phyloP scores from a whole-genome alignment of 2,329 filamentous ascomycete genomes.

The Ambrosiella beaveri region DNA sequence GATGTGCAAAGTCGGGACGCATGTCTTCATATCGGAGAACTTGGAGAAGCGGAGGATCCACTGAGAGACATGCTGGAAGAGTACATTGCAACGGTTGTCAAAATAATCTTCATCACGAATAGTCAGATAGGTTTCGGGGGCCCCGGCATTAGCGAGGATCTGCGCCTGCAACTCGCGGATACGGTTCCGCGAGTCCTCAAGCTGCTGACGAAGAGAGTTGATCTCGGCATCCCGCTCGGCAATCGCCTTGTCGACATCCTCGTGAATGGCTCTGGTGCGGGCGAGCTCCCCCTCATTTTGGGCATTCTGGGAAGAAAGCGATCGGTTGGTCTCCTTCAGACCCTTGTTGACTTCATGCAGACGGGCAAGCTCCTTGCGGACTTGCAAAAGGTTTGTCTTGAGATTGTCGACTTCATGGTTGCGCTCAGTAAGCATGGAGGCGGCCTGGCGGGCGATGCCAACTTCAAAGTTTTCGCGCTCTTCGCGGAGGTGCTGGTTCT shows the following conservation, averaged over 20 bases:
- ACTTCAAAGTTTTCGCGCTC: constrained; percentile 54
- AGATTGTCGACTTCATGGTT: constrained; percentile 76
- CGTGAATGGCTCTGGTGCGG: constrained; percentile 45
- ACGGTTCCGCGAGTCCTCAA: constrained; percentile 52
- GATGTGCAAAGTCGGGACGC: constrained; percentile 67
- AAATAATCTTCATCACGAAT: constrained; percentile 89
- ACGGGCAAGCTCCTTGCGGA: constrained; percentile 66
- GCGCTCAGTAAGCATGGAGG: constrained; percentile 58
- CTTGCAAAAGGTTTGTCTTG: constrained; percentile 57
- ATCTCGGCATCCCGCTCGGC: constrained; percentile 75
- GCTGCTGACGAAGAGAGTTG: constrained; percentile 55
- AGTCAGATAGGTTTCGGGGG: constrained; percentile 51
- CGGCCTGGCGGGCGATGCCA: constrained; percentile 45
- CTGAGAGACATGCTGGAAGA: constrained; percentile 90
- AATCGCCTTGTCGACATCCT: constrained; percentile 40
- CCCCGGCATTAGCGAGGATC: constrained; percentile 28
- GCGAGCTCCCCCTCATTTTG: constrained; percentile 52
- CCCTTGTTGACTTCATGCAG: constrained; percentile 70
- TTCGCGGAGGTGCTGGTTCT: constrained; percentile 66
- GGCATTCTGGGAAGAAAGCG: constrained; percentile 54
- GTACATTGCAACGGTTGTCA: constrained; percentile 77
- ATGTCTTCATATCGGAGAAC: constrained; percentile 82
- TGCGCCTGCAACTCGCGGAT: constrained; percentile 35
- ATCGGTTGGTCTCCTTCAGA: constrained; percentile 58
- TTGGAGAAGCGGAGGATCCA: constrained; percentile 98